Evolutionary conservation across 257 asterid species (phyloP).

Genomic region (Gentiana macrophylla): DNA sequence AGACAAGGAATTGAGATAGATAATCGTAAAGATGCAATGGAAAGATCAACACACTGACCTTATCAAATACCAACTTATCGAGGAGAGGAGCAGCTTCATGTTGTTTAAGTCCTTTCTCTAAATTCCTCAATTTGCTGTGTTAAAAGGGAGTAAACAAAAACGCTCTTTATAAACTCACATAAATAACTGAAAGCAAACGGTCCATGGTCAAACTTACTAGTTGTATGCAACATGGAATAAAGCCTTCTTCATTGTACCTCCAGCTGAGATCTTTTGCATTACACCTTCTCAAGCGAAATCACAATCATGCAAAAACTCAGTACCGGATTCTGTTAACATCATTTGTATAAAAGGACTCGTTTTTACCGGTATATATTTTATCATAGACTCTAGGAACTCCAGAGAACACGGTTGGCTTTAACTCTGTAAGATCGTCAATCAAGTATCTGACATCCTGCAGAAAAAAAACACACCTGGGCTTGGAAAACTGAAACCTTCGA

Average conservation of each 20-base stretch:
- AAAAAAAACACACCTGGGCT: neutral
- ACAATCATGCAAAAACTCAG: conserved; percentile 6
- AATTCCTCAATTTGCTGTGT: conserved; percentile 68
- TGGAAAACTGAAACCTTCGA: neutral
- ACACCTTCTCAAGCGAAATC: conserved; percentile 28
- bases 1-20: neutral
- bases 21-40: neutral
- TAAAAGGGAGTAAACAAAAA: neutral
- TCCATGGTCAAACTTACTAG: conserved; percentile 37
- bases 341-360: neutral
- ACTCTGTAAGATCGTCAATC: conserved; percentile 70
- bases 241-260: conserved; percentile 64
- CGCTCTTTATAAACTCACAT: neutral
- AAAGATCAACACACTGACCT: conserved; percentile 29
- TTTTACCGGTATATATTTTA: conserved; percentile 67
- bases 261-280: conserved; percentile 67
- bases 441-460: conserved; percentile 77
- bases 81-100: conserved; percentile 83
- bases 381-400: conserved; percentile 95
- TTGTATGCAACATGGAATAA: conserved; percentile 65
- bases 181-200: neutral
- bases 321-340: neutral
- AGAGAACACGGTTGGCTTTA: conserved; percentile 80
- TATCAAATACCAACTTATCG: conserved; percentile 75
- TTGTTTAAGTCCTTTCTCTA: conserved; percentile 70